Conservation (phyloP, 108 stramenopile species). For the Cyclotella cryptica region DNA sequence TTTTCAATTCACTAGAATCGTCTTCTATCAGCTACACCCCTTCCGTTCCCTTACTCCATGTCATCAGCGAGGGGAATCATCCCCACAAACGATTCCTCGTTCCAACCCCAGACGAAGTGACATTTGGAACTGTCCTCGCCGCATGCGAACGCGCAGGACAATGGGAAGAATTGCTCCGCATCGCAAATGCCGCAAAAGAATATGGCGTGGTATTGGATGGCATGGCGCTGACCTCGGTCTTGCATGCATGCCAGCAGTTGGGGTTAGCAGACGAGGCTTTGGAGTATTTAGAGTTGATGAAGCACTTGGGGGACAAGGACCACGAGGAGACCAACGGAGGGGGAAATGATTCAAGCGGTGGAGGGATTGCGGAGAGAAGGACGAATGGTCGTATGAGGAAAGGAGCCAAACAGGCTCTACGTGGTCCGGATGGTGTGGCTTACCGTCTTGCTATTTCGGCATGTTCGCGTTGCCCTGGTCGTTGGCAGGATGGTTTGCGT, state of each 20-base stretch:
- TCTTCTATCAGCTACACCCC: neutral
- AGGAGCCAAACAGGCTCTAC: slow-evolving; percentile 59
- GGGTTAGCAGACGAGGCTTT: slow-evolving; percentile 74
- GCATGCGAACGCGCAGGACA: slow-evolving; percentile 75
- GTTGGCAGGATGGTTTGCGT: slow-evolving; percentile 66
- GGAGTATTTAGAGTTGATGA: slow-evolving; percentile 71
- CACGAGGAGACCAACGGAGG: neutral
- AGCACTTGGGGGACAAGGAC: slow-evolving; percentile 36
- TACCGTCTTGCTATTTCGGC: slow-evolving; percentile 84
- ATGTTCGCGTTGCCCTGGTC: slow-evolving; percentile 62
- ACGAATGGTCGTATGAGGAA: slow-evolving; percentile 58
- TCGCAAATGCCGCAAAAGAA: slow-evolving; percentile 58
- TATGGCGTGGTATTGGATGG: slow-evolving; percentile 67
- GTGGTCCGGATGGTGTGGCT: slow-evolving; percentile 81
- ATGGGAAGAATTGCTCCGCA: slow-evolving; percentile 67
- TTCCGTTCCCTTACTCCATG: neutral
- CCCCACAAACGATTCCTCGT: slow-evolving; percentile 26
- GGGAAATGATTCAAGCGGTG: neutral
- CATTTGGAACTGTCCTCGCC: slow-evolving; percentile 82
- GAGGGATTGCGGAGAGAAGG: slow-evolving; percentile 9
- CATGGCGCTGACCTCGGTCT: slow-evolving; percentile 63
- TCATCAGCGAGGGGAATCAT: neutral
- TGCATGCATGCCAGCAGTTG: slow-evolving; percentile 84
- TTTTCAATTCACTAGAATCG: slow-evolving; percentile 14
- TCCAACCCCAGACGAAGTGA: slow-evolving; percentile 75